Conservation (phyloP, 1,284 basidiomycete genomes). For the Irpex sp. region DNA sequence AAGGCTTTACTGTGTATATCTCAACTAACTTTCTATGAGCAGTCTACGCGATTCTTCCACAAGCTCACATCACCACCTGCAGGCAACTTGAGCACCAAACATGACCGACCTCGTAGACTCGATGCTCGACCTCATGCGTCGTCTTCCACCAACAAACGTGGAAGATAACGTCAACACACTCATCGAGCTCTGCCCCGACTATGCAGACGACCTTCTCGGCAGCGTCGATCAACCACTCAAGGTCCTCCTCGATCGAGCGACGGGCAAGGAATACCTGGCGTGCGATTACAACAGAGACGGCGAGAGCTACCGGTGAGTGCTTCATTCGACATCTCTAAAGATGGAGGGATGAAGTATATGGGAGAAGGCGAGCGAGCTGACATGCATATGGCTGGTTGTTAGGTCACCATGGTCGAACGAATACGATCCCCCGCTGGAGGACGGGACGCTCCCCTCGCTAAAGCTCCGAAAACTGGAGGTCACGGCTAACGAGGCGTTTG, state of each 20-base stretch:
- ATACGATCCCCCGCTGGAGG: constrained; percentile 84
- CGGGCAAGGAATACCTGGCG: constrained; percentile 85
- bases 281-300: constrained; percentile 99
- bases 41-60: too few relatives aligned
- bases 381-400: constrained; percentile 4
- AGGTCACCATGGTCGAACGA: constrained; percentile 98
- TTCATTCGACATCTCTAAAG: not conserved
- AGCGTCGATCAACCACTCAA: constrained; percentile 94
- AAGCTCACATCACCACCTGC: too few relatives aligned
- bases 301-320: constrained; percentile 82
- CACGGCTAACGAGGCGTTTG: constrained; percentile 92
- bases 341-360: not conserved
- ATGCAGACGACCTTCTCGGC: constrained; percentile 91
- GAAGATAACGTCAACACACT: constrained; percentile 85
- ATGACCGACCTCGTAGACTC: constrained; percentile 81
- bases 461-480: constrained; percentile 91
- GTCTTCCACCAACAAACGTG: constrained; percentile 86
- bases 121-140: constrained; percentile 93
- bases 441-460: constrained; percentile 80
- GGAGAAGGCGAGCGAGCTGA: constrained; percentile 1
- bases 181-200: constrained; percentile 84
- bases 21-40: too few relatives aligned
- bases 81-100: not conserved
- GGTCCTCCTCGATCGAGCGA: constrained; percentile 72
- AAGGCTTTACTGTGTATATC: too few relatives aligned